Evolutionary conservation across 2,329 filamentous ascomycete species (phyloP).

Genomic region (Plenodomus biglobosus): DNA sequence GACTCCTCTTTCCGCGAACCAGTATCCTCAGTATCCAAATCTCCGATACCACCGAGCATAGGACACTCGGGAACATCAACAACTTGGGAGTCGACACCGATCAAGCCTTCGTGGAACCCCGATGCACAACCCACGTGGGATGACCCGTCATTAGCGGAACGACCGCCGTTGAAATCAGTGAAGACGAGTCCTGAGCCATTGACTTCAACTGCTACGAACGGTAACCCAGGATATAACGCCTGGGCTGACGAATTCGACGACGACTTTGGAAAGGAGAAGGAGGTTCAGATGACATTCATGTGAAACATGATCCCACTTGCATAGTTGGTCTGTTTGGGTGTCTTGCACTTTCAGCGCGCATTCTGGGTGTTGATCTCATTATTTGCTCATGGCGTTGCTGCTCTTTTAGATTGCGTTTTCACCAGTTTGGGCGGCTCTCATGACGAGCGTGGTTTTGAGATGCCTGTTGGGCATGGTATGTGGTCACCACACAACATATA

Average conservation of each 20-base stretch:
- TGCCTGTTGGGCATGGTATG: not conserved
- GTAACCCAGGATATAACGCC: constrained; percentile 46
- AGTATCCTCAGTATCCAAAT: constrained; percentile 10
- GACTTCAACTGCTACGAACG: not conserved
- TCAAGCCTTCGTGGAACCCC: constrained; percentile 1
- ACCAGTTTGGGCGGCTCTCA: not conserved
- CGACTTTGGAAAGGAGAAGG: constrained; percentile 50
- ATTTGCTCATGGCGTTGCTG: not conserved
- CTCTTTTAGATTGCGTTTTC: not conserved
- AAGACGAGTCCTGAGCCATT: constrained; percentile 27
- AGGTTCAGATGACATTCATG: constrained; percentile 53
- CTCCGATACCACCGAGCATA: constrained; percentile 11
- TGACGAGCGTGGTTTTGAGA: not conserved
- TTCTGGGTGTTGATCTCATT: not conserved
- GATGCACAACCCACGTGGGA: constrained; percentile 13
- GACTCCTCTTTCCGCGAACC: constrained; percentile 42
- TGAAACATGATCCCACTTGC: constrained; percentile 5
- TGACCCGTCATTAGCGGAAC: constrained; percentile 19
- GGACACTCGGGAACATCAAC: constrained; percentile 9
- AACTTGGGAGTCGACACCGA: constrained; percentile 9
- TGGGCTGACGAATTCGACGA: constrained; percentile 53
- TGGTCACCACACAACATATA: not conserved
- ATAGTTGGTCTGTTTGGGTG: not conserved
- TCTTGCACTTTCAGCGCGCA: not conserved
- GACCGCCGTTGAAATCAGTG: constrained; percentile 32